phyloP scores from a whole-genome alignment of 2,329 filamentous ascomycete genomes.

The Alternaria hordeiaustralica region DNA sequence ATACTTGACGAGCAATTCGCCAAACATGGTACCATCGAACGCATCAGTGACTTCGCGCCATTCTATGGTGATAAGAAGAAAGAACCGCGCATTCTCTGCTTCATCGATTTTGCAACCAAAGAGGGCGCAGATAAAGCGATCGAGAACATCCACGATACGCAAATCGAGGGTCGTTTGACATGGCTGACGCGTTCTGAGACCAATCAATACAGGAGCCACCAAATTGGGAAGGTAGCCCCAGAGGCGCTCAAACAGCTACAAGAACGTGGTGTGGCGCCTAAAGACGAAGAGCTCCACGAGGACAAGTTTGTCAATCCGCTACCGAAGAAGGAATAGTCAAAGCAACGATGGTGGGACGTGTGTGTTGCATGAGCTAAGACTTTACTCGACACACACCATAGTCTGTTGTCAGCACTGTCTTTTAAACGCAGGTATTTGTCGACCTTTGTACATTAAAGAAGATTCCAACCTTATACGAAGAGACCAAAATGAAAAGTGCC shows the following conservation, averaged over 20 bases:
- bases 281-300: slow-evolving; percentile 14
- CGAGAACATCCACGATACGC: slow-evolving; percentile 14
- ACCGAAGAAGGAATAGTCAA: background rate
- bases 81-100: slow-evolving; percentile 20
- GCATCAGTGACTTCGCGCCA: slow-evolving; percentile 9
- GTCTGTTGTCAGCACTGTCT: background rate
- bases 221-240: slow-evolving; percentile 21
- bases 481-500: background rate
- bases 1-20: slow-evolving; percentile 17
- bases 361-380: background rate
- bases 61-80: slow-evolving; percentile 13
- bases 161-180: slow-evolving; percentile 20
- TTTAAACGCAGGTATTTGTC: background rate
- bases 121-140: slow-evolving; percentile 27
- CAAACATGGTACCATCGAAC: slow-evolving; percentile 25
- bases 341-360: background rate
- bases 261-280: slow-evolving; percentile 17
- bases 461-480: background rate
- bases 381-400: background rate
- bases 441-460: background rate
- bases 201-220: slow-evolving; percentile 16
- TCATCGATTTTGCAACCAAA: slow-evolving; percentile 33
- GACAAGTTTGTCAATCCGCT: slow-evolving; percentile 16
- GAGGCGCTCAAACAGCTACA: slow-evolving; percentile 19
- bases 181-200: slow-evolving; percentile 5